phyloP scores from a whole-genome alignment of 2,329 filamentous ascomycete species.

The Nemania sp. region DNA sequence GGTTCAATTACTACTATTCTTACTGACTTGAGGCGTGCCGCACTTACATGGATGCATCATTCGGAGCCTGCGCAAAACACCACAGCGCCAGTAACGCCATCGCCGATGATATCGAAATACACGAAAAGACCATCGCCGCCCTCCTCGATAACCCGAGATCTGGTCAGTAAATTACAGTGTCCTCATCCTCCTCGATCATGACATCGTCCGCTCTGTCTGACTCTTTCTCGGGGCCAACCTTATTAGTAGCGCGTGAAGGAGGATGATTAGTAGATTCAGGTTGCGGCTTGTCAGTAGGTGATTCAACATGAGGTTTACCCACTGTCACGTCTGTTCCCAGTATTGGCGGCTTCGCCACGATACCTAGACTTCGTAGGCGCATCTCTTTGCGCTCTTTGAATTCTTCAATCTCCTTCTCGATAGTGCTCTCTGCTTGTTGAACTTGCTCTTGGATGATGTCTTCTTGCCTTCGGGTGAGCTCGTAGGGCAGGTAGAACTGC shows the following conservation, averaged over 20 bases:
- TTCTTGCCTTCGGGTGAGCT: slow-evolving; percentile 70
- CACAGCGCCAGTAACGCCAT: slow-evolving; percentile 11
- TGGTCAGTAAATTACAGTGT: slow-evolving; percentile 82
- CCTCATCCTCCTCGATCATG: slow-evolving; percentile 82
- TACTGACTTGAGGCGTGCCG: neutral
- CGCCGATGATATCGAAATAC: slow-evolving; percentile 5
- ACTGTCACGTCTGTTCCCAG: slow-evolving; percentile 44
- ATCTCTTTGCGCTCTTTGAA: slow-evolving; percentile 57
- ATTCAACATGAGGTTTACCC: slow-evolving; percentile 50
- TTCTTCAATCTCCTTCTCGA: slow-evolving; percentile 67
- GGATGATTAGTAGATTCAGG: slow-evolving; percentile 45
- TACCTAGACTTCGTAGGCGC: slow-evolving; percentile 44
- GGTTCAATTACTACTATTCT: slow-evolving; percentile 5
- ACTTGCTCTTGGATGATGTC: slow-evolving; percentile 72
- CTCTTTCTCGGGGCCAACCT: slow-evolving; percentile 45
- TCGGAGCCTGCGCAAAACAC: too few relatives aligned
- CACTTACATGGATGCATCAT: slow-evolving; percentile 16
- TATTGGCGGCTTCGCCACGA: slow-evolving; percentile 34
- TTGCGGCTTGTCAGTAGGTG: slow-evolving; percentile 41
- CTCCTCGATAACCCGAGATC: neutral
- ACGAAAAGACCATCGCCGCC: slow-evolving; percentile 7
- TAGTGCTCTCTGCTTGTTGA: slow-evolving; percentile 61
- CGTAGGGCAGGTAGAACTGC: slow-evolving; percentile 87
- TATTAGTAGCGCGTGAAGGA: slow-evolving; percentile 34
- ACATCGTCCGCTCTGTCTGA: slow-evolving; percentile 74